These are phyloP conservation scores for Craspedostauros australis DNA, from an alignment of 108 stramenopile species.

Conservation along the genomic window DNA sequence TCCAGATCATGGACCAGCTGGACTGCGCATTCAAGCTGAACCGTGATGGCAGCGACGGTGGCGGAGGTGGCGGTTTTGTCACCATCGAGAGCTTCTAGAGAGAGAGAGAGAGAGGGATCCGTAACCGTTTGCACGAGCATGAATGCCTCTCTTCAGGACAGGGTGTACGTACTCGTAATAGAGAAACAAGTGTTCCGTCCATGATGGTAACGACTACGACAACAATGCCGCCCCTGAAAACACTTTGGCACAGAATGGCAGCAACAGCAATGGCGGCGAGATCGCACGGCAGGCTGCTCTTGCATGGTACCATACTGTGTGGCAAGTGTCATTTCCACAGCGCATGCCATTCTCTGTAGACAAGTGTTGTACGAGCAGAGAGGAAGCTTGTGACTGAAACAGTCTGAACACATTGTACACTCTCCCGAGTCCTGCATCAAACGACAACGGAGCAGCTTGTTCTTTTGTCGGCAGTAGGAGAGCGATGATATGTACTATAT, in stretches of 20 bases:
- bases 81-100: constrained; percentile 35
- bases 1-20: constrained; percentile 86
- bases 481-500: not conserved
- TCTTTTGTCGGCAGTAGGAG: not conserved
- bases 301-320: not conserved
- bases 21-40: constrained; percentile 83
- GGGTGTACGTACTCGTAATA: not conserved
- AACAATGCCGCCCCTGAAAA: not conserved
- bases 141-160: not conserved
- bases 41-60: constrained; percentile 54
- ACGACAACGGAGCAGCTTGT: not conserved
- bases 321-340: not conserved
- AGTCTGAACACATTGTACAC: too few species aligned
- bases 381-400: too few species aligned
- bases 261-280: not conserved
- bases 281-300: not conserved
- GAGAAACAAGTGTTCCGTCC: not conserved
- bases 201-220: not conserved
- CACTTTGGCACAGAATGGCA: not conserved
- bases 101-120: not conserved
- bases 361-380: not conserved
- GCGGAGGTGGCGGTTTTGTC: constrained; percentile 69
- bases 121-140: not conserved
- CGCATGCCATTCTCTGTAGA: not conserved
- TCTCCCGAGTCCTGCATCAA: too few species aligned